phyloP scores from a whole-genome alignment of 2,329 filamentous ascomycete species.

The Cytospora piceicola region DNA sequence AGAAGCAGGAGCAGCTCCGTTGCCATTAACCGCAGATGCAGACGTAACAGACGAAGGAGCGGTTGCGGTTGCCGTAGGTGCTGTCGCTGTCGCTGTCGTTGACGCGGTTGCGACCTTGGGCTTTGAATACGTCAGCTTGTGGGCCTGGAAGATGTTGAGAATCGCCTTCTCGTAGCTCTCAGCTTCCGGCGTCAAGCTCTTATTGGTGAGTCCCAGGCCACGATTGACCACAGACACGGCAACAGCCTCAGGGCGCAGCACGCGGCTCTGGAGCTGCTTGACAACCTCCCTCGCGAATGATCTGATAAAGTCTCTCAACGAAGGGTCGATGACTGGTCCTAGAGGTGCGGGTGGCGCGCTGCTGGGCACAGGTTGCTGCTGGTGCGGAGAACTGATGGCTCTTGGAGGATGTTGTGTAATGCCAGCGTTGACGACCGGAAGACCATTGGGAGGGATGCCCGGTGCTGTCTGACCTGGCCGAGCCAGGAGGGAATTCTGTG shows the following conservation, averaged over 20 bases:
- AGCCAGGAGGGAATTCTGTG: slow-evolving; percentile 14
- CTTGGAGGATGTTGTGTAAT: slow-evolving; percentile 15
- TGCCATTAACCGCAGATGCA: neutral
- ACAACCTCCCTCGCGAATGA: slow-evolving; percentile 53
- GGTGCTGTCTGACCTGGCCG: slow-evolving; percentile 10
- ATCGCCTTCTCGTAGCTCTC: slow-evolving; percentile 53
- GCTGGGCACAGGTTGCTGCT: slow-evolving; percentile 13
- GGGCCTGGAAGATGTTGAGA: slow-evolving; percentile 46
- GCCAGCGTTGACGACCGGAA: slow-evolving; percentile 3
- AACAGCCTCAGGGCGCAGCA: slow-evolving; percentile 49
- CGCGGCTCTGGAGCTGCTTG: slow-evolving; percentile 49
- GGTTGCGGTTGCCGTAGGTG: neutral
- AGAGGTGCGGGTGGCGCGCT: slow-evolving; percentile 25
- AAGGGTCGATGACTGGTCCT: slow-evolving; percentile 48
- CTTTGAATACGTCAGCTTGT: slow-evolving; percentile 31
- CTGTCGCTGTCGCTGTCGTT: slow-evolving; percentile 28
- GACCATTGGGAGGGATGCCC: slow-evolving; percentile 6
- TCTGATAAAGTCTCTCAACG: slow-evolving; percentile 47
- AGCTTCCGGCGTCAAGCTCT: slow-evolving; percentile 45
- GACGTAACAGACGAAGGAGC: neutral
- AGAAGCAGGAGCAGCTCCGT: neutral
- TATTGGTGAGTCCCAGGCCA: slow-evolving; percentile 52
- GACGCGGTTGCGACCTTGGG: slow-evolving; percentile 8
- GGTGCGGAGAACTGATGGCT: slow-evolving; percentile 7
- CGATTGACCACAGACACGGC: slow-evolving; percentile 59